These are phyloP conservation scores for Phalaenopsis aphrodite DNA, from an alignment of 106 monocot genomes.

Conservation along the genomic window DNA sequence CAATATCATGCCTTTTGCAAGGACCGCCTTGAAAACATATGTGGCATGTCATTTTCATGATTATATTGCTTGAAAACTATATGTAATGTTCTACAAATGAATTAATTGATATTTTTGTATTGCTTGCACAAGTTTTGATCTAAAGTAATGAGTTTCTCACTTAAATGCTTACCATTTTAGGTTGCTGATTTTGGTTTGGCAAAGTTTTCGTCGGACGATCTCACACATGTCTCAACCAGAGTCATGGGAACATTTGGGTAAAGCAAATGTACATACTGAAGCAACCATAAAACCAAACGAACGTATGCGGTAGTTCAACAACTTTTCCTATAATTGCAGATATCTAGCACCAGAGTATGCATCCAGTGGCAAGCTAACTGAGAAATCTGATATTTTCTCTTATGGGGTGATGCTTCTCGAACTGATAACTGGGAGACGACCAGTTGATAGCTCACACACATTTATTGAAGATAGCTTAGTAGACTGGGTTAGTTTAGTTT, in stretches of 20 bases:
- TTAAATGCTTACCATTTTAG: slow-evolving; percentile 14
- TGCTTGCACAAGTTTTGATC: neutral
- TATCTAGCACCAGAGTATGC: slow-evolving; percentile 77
- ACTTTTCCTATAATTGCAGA: slow-evolving; percentile 7
- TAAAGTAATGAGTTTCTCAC: neutral
- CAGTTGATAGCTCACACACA: slow-evolving; percentile 33
- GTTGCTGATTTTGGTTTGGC: slow-evolving; percentile 79
- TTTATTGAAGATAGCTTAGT: slow-evolving; percentile 82
- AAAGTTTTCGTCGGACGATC: slow-evolving; percentile 44
- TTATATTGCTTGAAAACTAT: neutral
- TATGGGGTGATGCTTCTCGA: slow-evolving; percentile 72
- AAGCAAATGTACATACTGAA: neutral
- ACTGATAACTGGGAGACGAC: slow-evolving; percentile 59
- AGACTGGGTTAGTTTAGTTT: slow-evolving; percentile 54
- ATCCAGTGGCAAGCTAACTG: slow-evolving; percentile 73
- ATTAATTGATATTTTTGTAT: neutral
- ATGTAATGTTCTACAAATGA: neutral
- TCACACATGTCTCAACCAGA: slow-evolving; percentile 65
- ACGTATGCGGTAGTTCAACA: neutral
- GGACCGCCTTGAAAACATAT: neutral
- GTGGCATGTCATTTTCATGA: neutral
- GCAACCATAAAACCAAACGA: neutral
- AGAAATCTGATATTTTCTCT: slow-evolving; percentile 75
- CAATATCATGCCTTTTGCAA: no score
- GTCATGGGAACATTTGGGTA: slow-evolving; percentile 84